phyloP scores from a whole-genome alignment of 1,284 basidiomycete genomes.

The Pyrrhoderma lamaoense region DNA sequence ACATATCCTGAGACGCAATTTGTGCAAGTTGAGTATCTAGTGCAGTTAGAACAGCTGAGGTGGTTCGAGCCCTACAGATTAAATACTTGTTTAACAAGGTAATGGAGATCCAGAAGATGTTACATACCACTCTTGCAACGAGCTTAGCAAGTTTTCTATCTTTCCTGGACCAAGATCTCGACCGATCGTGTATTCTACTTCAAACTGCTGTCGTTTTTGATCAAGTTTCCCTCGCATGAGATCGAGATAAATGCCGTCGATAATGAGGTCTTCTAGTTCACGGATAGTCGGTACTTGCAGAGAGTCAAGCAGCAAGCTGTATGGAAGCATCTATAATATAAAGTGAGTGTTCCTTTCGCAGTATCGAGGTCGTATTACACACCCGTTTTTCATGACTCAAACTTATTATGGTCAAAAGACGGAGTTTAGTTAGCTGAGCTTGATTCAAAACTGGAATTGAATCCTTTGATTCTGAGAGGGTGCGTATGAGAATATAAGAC shows the following conservation, averaged over 20 bases:
- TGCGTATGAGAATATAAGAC: not conserved
- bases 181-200: slow-evolving; percentile 88
- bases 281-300: slow-evolving; percentile 72
- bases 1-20: slow-evolving; percentile 35
- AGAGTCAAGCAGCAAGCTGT: slow-evolving; percentile 53
- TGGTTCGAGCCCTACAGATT: slow-evolving; percentile 59
- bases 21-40: slow-evolving; percentile 47
- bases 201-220: slow-evolving; percentile 79
- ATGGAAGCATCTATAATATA: slow-evolving; percentile 59
- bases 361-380: slow-evolving; percentile 26
- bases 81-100: slow-evolving; percentile 2
- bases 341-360: not conserved
- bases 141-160: slow-evolving; percentile 50
- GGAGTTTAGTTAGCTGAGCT: slow-evolving; percentile 78
- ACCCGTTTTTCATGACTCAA: slow-evolving; percentile 70
- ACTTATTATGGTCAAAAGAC: slow-evolving; percentile 85
- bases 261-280: slow-evolving; percentile 90
- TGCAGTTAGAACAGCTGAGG: slow-evolving; percentile 49
- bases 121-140: slow-evolving; percentile 67
- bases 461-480: slow-evolving; percentile 50
- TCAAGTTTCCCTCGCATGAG: slow-evolving; percentile 86
- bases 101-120: not conserved
- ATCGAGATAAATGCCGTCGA: slow-evolving; percentile 90
- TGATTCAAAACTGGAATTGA: slow-evolving; percentile 60
- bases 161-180: slow-evolving; percentile 73